Evolutionary conservation across 2,329 filamentous ascomycete species (phyloP).

Genomic region (Alternaria angustiovoidea): DNA sequence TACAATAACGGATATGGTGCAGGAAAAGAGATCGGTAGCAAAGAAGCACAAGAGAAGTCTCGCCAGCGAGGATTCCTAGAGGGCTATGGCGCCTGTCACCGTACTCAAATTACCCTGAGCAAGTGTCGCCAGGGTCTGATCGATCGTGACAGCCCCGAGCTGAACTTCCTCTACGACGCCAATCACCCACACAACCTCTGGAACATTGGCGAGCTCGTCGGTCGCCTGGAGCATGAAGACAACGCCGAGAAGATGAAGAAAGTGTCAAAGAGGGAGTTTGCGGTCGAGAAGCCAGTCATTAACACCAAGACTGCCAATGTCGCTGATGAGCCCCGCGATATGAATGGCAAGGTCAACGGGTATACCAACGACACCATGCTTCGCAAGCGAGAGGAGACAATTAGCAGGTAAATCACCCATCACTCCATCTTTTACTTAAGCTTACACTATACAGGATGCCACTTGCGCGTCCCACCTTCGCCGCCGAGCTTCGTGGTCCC

Average conservation of each 20-base stretch:
- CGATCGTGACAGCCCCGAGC: constrained; percentile 22
- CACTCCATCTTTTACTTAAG: too few species aligned
- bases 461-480: constrained; percentile 12
- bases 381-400: constrained; percentile 1
- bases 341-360: not conserved
- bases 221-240: not conserved
- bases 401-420: constrained; percentile 13
- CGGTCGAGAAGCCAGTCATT: not conserved
- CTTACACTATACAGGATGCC: not conserved
- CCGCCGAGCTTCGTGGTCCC: constrained; percentile 16
- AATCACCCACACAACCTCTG: constrained; percentile 26
- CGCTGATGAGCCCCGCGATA: not conserved
- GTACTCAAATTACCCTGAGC: constrained; percentile 14
- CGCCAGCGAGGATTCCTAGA: constrained; percentile 20
- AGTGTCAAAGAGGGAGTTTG: rapidly evolving
- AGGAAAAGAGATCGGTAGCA: constrained; percentile 11
- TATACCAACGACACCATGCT: not conserved
- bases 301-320: not conserved
- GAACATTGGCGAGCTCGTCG: constrained; percentile 20
- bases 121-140: constrained; percentile 26
- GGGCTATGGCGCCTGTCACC: constrained; percentile 30
- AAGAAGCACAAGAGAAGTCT: not conserved
- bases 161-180: constrained; percentile 31
- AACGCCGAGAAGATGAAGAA: not conserved
- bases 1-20: constrained; percentile 21